A percentile compares a stretch with the other conserved stretches of the same genome.
Conservation (phyloP, 192 early-diverging fungal species). For the Coemansia sp. region DNA sequence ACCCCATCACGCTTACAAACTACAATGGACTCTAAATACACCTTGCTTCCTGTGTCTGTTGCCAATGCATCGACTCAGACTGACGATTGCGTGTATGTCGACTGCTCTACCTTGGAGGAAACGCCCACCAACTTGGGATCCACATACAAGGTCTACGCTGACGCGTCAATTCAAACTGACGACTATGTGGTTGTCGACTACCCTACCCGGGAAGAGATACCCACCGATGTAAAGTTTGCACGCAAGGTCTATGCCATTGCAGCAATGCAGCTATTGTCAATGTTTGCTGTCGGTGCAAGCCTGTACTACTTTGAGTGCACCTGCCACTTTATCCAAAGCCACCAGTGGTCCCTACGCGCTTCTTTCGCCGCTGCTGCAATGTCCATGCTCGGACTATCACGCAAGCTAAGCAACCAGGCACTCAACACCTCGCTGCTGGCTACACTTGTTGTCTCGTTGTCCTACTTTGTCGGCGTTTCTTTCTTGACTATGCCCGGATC, state of each 20-base stretch:
- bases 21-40: not conserved
- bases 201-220: not conserved
- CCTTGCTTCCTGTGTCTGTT: not conserved
- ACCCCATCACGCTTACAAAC: not conserved
- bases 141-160: not conserved
- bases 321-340: conserved; percentile 10
- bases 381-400: conserved; percentile 7
- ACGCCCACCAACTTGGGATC: too few species aligned
- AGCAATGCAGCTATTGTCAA: not conserved
- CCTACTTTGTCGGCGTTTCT: conserved; percentile 6
- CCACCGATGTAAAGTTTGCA: not conserved
- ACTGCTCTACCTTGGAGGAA: not conserved
- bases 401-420: not conserved
- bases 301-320: conserved; percentile 13
- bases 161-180: not conserved
- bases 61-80: not conserved
- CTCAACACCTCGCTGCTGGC: conserved; percentile 1
- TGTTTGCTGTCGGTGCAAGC: conserved; percentile 5
- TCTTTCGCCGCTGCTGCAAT: not conserved
- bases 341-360: conserved; percentile 1
- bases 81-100: not conserved
- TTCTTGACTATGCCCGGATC: not conserved
- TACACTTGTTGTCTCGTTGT: not conserved
- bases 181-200: conserved; percentile 1
- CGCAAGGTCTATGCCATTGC: conserved; percentile 12